These are phyloP conservation scores for Alternaria brassicae DNA, from an alignment of 2,329 filamentous ascomycete species.

Conservation along the genomic window DNA sequence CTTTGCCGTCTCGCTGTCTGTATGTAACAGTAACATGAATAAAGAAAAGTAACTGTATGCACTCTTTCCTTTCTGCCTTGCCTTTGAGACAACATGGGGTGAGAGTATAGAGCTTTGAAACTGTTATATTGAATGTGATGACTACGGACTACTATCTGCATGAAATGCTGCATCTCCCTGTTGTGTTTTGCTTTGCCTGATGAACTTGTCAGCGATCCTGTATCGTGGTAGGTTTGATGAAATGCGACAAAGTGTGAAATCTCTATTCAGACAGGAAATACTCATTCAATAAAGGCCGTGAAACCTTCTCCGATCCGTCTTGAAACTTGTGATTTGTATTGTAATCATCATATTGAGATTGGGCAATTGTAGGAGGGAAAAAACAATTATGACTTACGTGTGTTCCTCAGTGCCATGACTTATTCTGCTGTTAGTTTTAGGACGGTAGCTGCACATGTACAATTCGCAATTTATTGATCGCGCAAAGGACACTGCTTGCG, in stretches of 20 bases:
- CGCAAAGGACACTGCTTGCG: fast-evolving
- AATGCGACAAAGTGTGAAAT: not conserved
- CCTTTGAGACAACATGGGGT: not conserved
- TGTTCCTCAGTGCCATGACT: not conserved
- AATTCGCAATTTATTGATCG: not conserved
- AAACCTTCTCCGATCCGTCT: slow-evolving; percentile 47
- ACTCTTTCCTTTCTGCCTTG: not conserved
- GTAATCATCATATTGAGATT: slow-evolving; percentile 35
- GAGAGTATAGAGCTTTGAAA: not conserved
- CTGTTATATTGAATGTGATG: not conserved
- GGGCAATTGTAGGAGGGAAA: not conserved
- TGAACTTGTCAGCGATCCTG: not conserved
- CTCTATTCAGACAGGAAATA: slow-evolving; percentile 6
- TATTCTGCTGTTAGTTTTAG: not conserved
- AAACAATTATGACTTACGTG: not conserved
- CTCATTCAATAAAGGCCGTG: slow-evolving; percentile 40
- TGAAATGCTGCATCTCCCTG: not conserved
- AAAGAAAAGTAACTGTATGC: not conserved
- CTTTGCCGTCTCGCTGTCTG: not conserved
- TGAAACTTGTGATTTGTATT: slow-evolving; percentile 41
- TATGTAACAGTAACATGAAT: not conserved
- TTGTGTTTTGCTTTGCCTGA: not conserved
- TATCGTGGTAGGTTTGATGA: not conserved
- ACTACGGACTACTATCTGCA: not conserved
- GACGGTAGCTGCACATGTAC: not conserved